Conservation (phyloP, 495 filamentous ascomycete species). For the Daldinia decipiens region DNA sequence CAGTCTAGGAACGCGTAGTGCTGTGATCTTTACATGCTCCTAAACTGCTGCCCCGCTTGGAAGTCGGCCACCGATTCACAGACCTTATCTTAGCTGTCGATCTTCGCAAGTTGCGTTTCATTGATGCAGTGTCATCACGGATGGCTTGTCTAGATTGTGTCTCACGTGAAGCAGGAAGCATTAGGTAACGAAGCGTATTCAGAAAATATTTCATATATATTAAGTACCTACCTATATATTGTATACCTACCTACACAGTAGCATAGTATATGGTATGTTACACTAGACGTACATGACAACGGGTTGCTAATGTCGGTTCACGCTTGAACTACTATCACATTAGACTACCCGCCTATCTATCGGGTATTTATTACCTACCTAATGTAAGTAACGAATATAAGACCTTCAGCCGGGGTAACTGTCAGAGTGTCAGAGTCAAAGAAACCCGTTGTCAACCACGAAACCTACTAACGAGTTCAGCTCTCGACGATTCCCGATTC, state of each 20-base stretch:
- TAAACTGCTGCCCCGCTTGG: background rate
- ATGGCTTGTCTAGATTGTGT: constrained; percentile 13
- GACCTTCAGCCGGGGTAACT: background rate
- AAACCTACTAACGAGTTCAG: constrained; percentile 25
- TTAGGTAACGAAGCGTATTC: background rate
- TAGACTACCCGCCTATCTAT: too few species aligned
- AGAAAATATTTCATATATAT: constrained; percentile 5
- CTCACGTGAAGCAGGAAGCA: constrained; percentile 9
- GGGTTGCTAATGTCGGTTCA: background rate
- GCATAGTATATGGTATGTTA: constrained; percentile 19
- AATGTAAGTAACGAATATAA: background rate
- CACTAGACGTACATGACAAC: background rate
- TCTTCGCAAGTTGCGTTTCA: constrained; percentile 25
- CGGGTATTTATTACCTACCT: too few species aligned
- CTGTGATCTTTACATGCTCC: background rate
- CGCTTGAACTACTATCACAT: too few species aligned
- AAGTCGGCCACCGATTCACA: background rate
- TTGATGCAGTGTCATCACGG: constrained; percentile 24
- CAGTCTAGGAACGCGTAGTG: background rate
- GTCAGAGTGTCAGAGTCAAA: too few species aligned
- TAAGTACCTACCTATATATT: background rate
- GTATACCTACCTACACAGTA: background rate
- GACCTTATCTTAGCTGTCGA: constrained; percentile 18
- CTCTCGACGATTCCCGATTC: background rate
- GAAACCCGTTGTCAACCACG: constrained; percentile 4